Percentiles rank a stretch among this genome's conserved stretches.
Evolutionary conservation across 208 protist species (phyloP).

Genomic region (Leishmania lainsoni): DNA sequence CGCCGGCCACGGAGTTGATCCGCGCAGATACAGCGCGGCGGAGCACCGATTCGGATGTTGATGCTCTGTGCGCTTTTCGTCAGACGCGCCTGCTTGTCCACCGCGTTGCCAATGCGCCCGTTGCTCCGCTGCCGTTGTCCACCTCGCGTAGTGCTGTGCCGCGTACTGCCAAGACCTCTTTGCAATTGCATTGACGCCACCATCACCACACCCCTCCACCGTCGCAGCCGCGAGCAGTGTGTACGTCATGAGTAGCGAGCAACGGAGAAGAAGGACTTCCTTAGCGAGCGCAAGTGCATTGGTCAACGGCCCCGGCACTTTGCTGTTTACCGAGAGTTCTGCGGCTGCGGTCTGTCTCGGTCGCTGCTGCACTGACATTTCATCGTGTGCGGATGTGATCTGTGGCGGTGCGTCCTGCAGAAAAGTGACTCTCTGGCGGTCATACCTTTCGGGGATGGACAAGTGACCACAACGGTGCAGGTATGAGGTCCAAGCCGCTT

Average conservation of each 20-base stretch:
- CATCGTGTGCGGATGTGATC: neutral
- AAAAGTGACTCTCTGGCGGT: neutral
- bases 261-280: constrained; percentile 16
- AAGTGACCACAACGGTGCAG: constrained; percentile 12
- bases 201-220: neutral
- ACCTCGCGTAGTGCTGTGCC: constrained; percentile 4
- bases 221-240: constrained; percentile 6
- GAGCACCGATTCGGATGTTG: neutral
- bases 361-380: neutral
- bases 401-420: neutral
- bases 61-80: neutral
- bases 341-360: neutral
- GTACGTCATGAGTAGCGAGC: constrained; percentile 22
- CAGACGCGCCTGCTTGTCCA: neutral
- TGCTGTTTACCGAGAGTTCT: neutral
- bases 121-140: constrained; percentile 1
- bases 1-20: neutral
- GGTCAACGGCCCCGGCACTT: too few species aligned
- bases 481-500: constrained; percentile 16
- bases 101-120: neutral
- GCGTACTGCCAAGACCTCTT: neutral
- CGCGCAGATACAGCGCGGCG: neutral
- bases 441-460: neutral
- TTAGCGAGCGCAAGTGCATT: neutral
- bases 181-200: neutral